These are phyloP conservation scores for Syzygium oleosum DNA, from an alignment of 345 rosid genomes.

Conservation along the genomic window DNA sequence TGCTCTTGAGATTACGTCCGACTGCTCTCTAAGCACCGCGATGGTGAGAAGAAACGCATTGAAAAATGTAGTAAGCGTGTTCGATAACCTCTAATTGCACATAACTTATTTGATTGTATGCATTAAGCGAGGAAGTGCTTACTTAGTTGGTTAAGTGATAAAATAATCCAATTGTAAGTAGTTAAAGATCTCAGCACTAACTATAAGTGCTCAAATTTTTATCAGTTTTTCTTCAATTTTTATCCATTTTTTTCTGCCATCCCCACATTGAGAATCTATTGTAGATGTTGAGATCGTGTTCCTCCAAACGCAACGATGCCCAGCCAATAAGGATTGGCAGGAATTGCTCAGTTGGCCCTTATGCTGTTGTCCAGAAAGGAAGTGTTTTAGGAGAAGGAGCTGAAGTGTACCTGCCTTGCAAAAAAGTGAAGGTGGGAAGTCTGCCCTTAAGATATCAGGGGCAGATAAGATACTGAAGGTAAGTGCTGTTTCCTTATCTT, in stretches of 20 bases:
- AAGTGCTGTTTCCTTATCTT: neutral
- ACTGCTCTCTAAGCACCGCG: neutral
- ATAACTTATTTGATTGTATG: neutral
- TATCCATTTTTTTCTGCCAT: neutral
- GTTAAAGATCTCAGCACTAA: neutral
- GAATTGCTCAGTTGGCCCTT: slow-evolving; percentile 47
- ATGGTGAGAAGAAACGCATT: neutral
- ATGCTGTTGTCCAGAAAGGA: slow-evolving; percentile 57
- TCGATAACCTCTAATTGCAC: neutral
- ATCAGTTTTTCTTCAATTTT: neutral
- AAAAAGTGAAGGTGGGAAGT: slow-evolving; percentile 33
- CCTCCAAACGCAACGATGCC: neutral
- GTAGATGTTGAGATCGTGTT: neutral
- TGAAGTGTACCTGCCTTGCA: slow-evolving; percentile 44
- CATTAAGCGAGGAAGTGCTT: neutral
- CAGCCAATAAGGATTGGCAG: slow-evolving; percentile 37
- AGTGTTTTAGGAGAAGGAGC: slow-evolving; percentile 35
- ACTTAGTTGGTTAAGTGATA: neutral
- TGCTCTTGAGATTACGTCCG: neutral
- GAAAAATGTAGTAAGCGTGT: neutral
- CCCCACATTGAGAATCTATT: neutral
- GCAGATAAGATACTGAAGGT: slow-evolving; percentile 15
- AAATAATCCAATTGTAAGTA: neutral
- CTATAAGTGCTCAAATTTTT: neutral
- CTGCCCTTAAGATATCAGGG: slow-evolving; percentile 13